phyloP scores from a whole-genome alignment of 495 filamentous ascomycete species.

The Trichoderma virens region DNA sequence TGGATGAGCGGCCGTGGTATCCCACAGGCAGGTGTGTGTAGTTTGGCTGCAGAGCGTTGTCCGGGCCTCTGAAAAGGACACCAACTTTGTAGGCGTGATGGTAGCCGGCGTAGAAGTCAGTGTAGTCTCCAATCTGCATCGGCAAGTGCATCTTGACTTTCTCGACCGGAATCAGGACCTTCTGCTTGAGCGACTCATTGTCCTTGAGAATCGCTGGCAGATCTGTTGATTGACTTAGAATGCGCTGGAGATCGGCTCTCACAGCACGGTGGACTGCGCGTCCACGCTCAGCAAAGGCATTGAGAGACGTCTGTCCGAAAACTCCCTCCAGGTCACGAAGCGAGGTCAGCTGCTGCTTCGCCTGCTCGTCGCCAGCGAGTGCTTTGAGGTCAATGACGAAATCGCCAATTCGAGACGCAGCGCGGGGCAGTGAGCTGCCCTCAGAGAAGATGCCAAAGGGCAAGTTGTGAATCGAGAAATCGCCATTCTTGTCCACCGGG shows the following conservation, averaged over 20 bases:
- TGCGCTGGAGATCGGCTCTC: slow-evolving; percentile 61
- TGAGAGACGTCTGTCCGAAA: slow-evolving; percentile 61
- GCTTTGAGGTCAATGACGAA: slow-evolving; percentile 67
- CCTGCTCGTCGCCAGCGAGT: slow-evolving; percentile 30
- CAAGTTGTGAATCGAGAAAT: slow-evolving; percentile 82
- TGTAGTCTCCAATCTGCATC: slow-evolving; percentile 89
- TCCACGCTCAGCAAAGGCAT: slow-evolving; percentile 75
- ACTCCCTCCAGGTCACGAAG: slow-evolving; percentile 49
- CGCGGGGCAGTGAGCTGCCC: slow-evolving; percentile 45
- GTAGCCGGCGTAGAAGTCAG: slow-evolving; percentile 91
- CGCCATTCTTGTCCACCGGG: not conserved
- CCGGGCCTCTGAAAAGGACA: slow-evolving; percentile 70
- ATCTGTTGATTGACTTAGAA: slow-evolving; percentile 52
- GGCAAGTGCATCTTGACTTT: slow-evolving; percentile 69
- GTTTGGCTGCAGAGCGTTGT: slow-evolving; percentile 79
- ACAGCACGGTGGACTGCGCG: slow-evolving; percentile 63
- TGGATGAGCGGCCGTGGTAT: slow-evolving; percentile 79
- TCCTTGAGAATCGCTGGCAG: slow-evolving; percentile 26
- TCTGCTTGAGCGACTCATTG: slow-evolving; percentile 22
- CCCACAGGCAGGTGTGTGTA: slow-evolving; percentile 87
- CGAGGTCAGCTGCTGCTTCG: slow-evolving; percentile 13
- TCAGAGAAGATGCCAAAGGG: slow-evolving; percentile 82
- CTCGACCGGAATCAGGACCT: slow-evolving; percentile 41
- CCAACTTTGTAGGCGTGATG: slow-evolving; percentile 84
- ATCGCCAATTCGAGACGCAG: slow-evolving; percentile 73